A percentile compares a stretch with the other conserved stretches of the same genome.
Conservation (phyloP, 1,284 basidiomycete species). For the Phylloboletellus chloephorus region DNA sequence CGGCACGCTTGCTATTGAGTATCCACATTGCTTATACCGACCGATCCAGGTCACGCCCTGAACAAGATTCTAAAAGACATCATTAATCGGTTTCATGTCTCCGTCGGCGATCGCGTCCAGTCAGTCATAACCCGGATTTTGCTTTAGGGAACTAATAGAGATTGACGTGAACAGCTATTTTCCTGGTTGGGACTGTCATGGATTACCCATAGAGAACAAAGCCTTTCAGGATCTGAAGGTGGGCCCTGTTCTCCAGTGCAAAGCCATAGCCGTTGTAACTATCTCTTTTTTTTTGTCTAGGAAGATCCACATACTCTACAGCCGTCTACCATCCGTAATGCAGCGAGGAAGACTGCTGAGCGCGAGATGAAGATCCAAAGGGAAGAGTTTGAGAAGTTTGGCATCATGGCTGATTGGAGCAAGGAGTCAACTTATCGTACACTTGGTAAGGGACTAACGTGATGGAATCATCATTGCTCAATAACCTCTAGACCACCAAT, state of each 20-base stretch:
- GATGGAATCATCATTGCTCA: neutral
- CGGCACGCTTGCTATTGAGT: constrained; percentile 18
- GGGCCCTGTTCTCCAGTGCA: constrained; percentile 17
- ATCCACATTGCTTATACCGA: neutral
- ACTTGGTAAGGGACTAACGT: constrained; percentile 49
- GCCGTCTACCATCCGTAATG: constrained; percentile 61
- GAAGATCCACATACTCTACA: constrained; percentile 52
- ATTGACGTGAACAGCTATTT: constrained; percentile 57
- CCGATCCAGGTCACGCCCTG: constrained; percentile 77
- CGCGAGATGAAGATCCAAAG: constrained; percentile 77
- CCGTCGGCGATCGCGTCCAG: constrained; percentile 78
- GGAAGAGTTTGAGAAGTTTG: constrained; percentile 76
- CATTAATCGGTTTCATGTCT: constrained; percentile 85
- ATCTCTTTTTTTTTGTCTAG: constrained; percentile 27
- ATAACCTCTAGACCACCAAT: constrained; percentile 61
- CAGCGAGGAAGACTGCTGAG: constrained; percentile 71
- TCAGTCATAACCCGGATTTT: constrained; percentile 36
- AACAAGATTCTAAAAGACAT: constrained; percentile 98
- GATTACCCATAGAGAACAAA: constrained; percentile 94
- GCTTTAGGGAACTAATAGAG: constrained; percentile 7
- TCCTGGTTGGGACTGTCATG: constrained; percentile 99
- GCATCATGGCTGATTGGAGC: constrained; percentile 92
- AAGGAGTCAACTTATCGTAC: constrained; percentile 80
- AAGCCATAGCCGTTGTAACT: neutral
- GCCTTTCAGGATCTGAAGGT: constrained; percentile 75